Conservation (phyloP, 148 eudicot genomes). For the Simmondsia chinensis region DNA sequence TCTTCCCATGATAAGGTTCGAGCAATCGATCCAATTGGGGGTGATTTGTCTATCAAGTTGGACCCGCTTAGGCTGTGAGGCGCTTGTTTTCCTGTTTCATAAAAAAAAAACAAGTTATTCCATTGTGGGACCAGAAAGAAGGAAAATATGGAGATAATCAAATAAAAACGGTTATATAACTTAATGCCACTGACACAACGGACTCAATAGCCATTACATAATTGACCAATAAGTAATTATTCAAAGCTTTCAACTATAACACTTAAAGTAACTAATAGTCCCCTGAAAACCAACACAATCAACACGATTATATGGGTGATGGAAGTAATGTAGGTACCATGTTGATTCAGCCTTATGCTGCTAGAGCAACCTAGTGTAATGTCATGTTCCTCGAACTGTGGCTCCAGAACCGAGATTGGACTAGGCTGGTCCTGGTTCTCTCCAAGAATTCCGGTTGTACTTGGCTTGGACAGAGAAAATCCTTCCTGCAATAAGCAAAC, state of each 20-base stretch:
- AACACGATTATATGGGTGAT: no score
- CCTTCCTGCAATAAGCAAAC: conserved; percentile 34
- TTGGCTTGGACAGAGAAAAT: conserved; percentile 21
- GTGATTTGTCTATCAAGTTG: conserved; percentile 88
- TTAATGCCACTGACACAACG: no score
- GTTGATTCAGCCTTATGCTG: conserved; percentile 22
- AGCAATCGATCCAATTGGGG: conserved; percentile 88
- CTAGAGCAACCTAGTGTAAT: conserved; percentile 25
- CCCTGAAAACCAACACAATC: no score
- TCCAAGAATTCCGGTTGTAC: conserved; percentile 20
- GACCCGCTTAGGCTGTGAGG: conserved; percentile 27
- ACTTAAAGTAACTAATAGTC: no score
- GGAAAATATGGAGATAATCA: background rate
- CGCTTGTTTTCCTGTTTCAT: conserved; percentile 37
- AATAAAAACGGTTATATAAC: background rate
- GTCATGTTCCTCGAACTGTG: conserved; percentile 60
- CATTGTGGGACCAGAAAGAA: background rate
- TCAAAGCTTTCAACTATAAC: no score
- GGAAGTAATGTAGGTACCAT: conserved; percentile 41
- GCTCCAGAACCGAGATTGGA: conserved; percentile 78
- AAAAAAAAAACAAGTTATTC: conserved; percentile 1
- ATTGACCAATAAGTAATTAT: no score
- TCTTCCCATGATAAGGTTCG: conserved; percentile 81
- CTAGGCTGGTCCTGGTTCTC: conserved; percentile 91
- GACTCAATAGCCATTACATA: no score